Base-by-base conservation (phyloP, 1,284 basidiomycete genomes). In the Meripilus lineatus region DNA sequence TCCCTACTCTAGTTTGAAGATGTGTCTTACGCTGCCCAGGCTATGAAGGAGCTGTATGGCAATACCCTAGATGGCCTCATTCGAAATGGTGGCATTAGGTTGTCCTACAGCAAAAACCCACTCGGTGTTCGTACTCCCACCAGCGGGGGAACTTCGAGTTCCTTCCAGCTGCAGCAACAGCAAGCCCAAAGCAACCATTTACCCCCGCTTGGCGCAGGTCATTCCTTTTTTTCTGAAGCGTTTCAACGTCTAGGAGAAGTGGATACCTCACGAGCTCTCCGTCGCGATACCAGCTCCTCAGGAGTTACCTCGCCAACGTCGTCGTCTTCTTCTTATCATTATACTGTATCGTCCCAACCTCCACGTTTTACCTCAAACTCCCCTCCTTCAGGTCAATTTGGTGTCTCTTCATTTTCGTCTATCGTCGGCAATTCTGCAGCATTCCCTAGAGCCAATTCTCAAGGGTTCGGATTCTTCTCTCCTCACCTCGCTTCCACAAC, bases 51-150 rank as follows among this genome's bases (percentile, higher is more conserved):
- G 39, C 73, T 97, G 46, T 93, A 95, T 51, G 95, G 94, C n/a
- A 78, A 94, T 60, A 91, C 82, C 8, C 73, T 99, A 30, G 81
- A 82, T 50, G 93, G 94, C 1, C 70, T 94, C 20, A 89, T 99
- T 63, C 96, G 95, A 67, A 90, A 91, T 47, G 90, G 89, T 30
- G 92, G 93, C 4, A 96, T 99, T 48, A 86, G 95, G 28, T 69
- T 99, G 46, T 95, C 93, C 14, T 99, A 95, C 65, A 94, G 91
- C 66, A 95, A 95, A 75, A 94, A 95, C 59, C 92, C 92, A 11
- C 74, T 95, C 13, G 92, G 92, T 34, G 85, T 89, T 36, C 81
- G 86, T 35, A 88, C 84, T 8, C 83, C 85, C 4, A 84, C 82
- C n/a, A 80, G 77, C 50, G 73, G 75, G 5, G 65, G 68, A 32